Conservation (phyloP, 176 grass and related monocot genomes). For the Themeda triandra region DNA sequence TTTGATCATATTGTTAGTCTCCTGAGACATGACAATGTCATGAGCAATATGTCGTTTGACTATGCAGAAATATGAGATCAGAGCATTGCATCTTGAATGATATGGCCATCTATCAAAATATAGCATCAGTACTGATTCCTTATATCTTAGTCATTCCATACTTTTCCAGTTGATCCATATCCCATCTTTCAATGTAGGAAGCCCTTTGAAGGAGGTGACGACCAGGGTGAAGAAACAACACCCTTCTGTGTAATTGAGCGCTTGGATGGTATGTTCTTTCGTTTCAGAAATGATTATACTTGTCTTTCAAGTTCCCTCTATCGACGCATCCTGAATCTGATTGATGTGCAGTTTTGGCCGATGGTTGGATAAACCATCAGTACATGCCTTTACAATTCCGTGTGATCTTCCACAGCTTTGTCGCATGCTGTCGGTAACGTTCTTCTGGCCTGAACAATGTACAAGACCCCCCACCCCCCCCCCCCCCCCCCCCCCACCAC, state of each 20-base stretch:
- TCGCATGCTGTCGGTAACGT: constrained; percentile 87
- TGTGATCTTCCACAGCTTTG: constrained; percentile 80
- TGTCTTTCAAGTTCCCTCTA: neutral
- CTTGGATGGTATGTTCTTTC: constrained; percentile 83
- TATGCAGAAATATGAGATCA: neutral
- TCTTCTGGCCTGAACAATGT: neutral
- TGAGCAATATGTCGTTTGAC: neutral
- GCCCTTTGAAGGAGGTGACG: constrained; percentile 70
- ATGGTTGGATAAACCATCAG: constrained; percentile 90
- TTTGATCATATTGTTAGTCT: neutral
- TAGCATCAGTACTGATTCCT: neutral
- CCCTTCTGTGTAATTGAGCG: constrained; percentile 77
- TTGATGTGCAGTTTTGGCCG: constrained; percentile 72
- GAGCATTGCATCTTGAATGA: neutral
- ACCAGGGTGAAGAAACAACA: constrained; percentile 74
- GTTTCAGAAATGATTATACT: no score
- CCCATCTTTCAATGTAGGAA: constrained; percentile 41
- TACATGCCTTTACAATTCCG: constrained; percentile 85
- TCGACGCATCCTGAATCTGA: neutral
- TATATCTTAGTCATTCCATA: neutral
- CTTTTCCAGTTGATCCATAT: neutral
- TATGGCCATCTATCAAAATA: constrained; percentile 6
- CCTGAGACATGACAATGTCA: neutral
- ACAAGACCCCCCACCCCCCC: no score
- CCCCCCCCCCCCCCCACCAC: no score